These are phyloP conservation scores for Cytospora paraplurivora DNA, from an alignment of 2,329 filamentous ascomycete genomes.

Conservation along the genomic window DNA sequence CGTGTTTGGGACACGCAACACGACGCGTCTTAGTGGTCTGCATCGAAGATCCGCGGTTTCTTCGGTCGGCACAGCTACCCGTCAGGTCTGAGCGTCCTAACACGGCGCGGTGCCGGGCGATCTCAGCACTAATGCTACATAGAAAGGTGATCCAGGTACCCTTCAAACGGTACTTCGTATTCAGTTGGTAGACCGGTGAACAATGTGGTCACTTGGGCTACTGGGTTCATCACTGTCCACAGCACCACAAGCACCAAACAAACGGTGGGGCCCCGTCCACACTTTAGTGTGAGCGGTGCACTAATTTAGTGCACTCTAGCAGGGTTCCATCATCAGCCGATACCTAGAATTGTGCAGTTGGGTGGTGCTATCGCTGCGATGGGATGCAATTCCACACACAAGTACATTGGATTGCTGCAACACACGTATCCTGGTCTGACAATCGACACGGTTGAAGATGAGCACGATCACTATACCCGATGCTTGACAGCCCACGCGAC, in stretches of 20 bases:
- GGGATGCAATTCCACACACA: neutral
- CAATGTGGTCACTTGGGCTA: no score
- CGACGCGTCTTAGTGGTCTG: slow-evolving; percentile 1
- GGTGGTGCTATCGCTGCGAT: neutral
- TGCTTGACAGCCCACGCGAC: no score
- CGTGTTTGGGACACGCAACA: neutral
- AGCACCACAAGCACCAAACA: no score
- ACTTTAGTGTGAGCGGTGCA: neutral
- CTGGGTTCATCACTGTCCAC: no score
- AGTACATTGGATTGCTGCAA: no score
- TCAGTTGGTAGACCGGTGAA: no score
- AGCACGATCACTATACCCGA: no score
- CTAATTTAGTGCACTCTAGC: neutral
- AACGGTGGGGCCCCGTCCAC: neutral
- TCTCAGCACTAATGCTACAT: neutral
- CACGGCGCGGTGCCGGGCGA: neutral
- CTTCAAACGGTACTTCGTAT: no score
- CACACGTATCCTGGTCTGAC: no score
- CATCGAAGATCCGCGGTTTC: neutral
- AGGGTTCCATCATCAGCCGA: neutral
- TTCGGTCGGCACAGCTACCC: neutral
- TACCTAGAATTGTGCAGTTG: neutral
- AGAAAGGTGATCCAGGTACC: neutral
- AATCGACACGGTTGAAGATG: no score
- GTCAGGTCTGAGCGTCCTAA: neutral